Conservation (phyloP, 2,329 filamentous ascomycete genomes). For the Fusarium annulatum region DNA sequence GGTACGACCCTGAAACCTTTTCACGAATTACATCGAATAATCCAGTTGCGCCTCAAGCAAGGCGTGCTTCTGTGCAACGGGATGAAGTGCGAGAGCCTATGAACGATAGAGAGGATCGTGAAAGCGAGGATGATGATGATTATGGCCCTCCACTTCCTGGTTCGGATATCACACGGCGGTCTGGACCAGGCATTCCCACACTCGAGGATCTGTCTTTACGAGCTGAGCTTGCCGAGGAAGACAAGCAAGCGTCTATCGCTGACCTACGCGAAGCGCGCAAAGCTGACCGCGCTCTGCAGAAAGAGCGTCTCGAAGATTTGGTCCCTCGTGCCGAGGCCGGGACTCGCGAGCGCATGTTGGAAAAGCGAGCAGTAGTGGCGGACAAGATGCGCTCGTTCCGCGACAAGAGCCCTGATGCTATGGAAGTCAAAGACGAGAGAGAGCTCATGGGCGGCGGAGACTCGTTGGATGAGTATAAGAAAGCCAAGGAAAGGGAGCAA, state of each 20-base stretch:
- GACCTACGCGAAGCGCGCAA: slow-evolving; percentile 71
- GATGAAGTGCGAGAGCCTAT: slow-evolving; percentile 56
- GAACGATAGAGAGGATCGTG: slow-evolving; percentile 54
- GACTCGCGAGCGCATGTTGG: slow-evolving; percentile 82
- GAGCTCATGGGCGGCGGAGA: slow-evolving; percentile 82
- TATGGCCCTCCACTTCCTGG: slow-evolving; percentile 59
- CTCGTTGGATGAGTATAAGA: slow-evolving; percentile 75
- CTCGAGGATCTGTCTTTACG: slow-evolving; percentile 77
- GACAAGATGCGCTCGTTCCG: slow-evolving; percentile 80
- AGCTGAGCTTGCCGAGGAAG: slow-evolving; percentile 62
- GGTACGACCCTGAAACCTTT: slow-evolving; percentile 87
- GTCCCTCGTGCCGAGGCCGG: slow-evolving; percentile 85
- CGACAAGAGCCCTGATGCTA: slow-evolving; percentile 70
- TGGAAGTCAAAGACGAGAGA: slow-evolving; percentile 68
- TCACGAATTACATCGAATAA: slow-evolving; percentile 49
- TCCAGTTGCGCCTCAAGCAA: slow-evolving; percentile 8
- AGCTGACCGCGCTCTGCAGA: slow-evolving; percentile 73
- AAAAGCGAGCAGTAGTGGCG: slow-evolving; percentile 82
- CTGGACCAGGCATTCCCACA: slow-evolving; percentile 74
- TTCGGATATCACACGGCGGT: slow-evolving; percentile 40
- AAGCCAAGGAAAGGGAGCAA: slow-evolving; percentile 71
- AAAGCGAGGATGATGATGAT: slow-evolving; percentile 62
- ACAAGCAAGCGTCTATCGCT: slow-evolving; percentile 61
- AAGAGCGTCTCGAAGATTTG: slow-evolving; percentile 81
- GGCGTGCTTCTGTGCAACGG: slow-evolving; percentile 15